Conservation (phyloP, 202 grass and related monocot species). For the Musa balbisiana region DNA sequence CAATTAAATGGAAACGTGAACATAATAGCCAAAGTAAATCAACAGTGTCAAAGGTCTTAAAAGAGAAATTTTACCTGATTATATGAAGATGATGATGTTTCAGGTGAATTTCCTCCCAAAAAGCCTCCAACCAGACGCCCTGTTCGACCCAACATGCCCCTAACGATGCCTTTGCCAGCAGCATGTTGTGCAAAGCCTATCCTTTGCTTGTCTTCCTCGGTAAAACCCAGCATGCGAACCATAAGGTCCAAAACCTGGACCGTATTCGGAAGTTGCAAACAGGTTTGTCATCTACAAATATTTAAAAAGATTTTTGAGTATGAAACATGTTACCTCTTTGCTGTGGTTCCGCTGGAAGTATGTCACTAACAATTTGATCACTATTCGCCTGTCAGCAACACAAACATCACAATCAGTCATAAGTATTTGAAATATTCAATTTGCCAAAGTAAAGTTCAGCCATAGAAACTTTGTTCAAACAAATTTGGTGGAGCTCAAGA, state of each 20-base stretch:
- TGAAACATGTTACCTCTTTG: constrained; percentile 65
- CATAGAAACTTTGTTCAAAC: background rate
- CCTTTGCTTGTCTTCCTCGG: constrained; percentile 88
- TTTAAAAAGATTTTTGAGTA: background rate
- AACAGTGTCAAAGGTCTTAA: background rate
- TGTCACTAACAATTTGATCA: constrained; percentile 84
- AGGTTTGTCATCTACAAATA: constrained; percentile 6
- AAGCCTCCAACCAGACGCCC: constrained; percentile 84
- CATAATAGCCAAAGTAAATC: background rate
- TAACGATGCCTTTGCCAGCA: constrained; percentile 68
- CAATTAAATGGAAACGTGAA: background rate
- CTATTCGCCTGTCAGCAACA: constrained; percentile 67
- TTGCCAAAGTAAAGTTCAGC: background rate
- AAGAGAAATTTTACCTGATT: constrained; percentile 47
- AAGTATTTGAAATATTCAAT: constrained; percentile 6
- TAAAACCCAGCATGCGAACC: constrained; percentile 96
- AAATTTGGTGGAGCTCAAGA: background rate
- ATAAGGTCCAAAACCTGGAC: constrained; percentile 84
- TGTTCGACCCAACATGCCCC: constrained; percentile 81
- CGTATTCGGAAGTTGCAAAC: constrained; percentile 1
- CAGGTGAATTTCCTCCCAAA: constrained; percentile 43
- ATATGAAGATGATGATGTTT: constrained; percentile 47
- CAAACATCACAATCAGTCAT: constrained; percentile 23
- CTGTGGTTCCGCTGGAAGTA: constrained; percentile 94
- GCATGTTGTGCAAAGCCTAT: constrained; percentile 76